Percentiles rank a stretch among this genome's conserved stretches.
Evolutionary conservation across 805 yeast species (phyloP).

Genomic region (Ogataea paradorogensis): DNA sequence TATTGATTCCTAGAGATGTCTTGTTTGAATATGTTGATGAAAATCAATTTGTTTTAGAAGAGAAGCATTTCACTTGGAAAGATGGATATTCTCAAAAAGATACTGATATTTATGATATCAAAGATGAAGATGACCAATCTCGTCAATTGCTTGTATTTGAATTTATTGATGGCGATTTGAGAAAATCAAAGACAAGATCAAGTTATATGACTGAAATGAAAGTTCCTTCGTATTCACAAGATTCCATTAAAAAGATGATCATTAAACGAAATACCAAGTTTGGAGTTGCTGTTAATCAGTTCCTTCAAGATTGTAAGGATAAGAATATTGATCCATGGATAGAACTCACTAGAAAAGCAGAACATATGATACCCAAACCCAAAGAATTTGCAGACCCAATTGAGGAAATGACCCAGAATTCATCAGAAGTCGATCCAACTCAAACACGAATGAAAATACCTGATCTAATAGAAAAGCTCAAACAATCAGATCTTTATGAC

Average conservation of each 20-base stretch:
- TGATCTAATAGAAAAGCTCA: constrained; percentile 48
- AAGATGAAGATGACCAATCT: constrained; percentile 34
- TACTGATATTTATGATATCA: constrained; percentile 48
- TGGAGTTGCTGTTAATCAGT: constrained; percentile 35
- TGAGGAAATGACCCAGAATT: constrained; percentile 46
- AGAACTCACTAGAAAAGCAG: constrained; percentile 37
- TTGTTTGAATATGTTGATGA: constrained; percentile 76
- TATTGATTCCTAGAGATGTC: constrained; percentile 65
- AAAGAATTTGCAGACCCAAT: constrained; percentile 59
- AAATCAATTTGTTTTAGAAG: constrained; percentile 50
- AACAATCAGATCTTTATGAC: constrained; percentile 48
- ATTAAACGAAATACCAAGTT: constrained; percentile 56
- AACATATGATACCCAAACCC: constrained; percentile 43
- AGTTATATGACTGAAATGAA: constrained; percentile 43
- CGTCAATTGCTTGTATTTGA: constrained; percentile 69
- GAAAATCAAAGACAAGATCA: constrained; percentile 46
- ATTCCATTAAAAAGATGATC: constrained; percentile 60
- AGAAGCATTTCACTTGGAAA: constrained; percentile 40
- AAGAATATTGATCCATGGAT: constrained; percentile 36
- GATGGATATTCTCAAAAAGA: constrained; percentile 59
- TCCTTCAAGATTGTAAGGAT: constrained; percentile 34
- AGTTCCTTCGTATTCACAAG: constrained; percentile 49
- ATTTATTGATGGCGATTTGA: constrained; percentile 64
- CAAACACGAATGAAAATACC: constrained; percentile 36
- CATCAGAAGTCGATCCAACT: constrained; percentile 10